A percentile compares a stretch with the other conserved stretches of the same genome.
Evolutionary conservation across 306 rosid species (phyloP).

Genomic region (Rubus parviflorus): DNA sequence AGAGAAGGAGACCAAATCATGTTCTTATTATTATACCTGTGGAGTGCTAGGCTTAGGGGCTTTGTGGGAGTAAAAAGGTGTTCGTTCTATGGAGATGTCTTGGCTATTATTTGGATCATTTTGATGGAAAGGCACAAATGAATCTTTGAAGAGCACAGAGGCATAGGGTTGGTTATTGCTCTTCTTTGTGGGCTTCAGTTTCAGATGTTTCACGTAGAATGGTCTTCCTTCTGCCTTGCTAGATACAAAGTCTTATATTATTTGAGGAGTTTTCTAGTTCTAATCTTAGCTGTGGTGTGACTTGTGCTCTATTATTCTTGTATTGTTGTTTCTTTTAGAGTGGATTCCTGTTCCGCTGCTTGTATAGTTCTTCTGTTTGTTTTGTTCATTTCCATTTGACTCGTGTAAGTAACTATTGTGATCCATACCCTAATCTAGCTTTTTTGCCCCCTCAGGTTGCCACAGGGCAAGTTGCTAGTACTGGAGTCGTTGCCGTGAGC

Average conservation of each 20-base stretch:
- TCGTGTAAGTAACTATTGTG: not conserved
- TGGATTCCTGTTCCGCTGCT: not conserved
- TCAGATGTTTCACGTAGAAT: too few species aligned
- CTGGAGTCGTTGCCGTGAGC: slow-evolving; percentile 90
- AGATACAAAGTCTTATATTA: too few species aligned
- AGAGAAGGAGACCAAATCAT: not conserved
- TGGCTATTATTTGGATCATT: not conserved
- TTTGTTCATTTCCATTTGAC: not conserved
- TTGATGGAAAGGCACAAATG: not conserved
- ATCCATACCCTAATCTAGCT: not conserved
- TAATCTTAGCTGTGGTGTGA: not conserved
- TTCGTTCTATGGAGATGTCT: not conserved
- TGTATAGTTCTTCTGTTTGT: not conserved
- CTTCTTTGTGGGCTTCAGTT: not conserved
- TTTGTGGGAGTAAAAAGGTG: not conserved
- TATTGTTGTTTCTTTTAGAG: not conserved
- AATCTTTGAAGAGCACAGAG: not conserved
- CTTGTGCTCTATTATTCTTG: not conserved
- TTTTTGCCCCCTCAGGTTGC: slow-evolving; percentile 63
- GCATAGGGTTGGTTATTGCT: not conserved
- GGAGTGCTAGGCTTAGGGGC: too few species aligned
- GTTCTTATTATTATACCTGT: not conserved
- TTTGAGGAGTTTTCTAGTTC: not conserved
- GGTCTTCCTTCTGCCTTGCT: too few species aligned
- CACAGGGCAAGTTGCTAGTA: slow-evolving; percentile 94